Evolutionary conservation across 371 early-diverging fungal species (phyloP), one percentile per base, ranked within the genome.

Genomic region (Mucor lusitanicus): DNA sequence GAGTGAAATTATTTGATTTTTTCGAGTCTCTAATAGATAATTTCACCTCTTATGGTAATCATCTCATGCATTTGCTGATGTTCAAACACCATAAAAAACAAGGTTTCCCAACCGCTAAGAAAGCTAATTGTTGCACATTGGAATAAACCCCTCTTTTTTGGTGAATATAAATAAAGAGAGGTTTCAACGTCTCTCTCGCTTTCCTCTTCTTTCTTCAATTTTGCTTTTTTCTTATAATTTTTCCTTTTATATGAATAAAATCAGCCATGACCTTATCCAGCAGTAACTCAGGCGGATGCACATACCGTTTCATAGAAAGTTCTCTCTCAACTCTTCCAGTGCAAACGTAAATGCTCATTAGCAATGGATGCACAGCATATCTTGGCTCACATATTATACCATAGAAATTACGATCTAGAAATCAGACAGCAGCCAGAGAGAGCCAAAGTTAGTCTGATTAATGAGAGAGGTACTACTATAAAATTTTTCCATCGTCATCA

Each of bases 251-350:
- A 56, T 67, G 46, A 39, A 23, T 30, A 37, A 37, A 28, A 27
- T 32, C 19, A 40, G 56, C 21, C 21, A 64, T 33, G 54, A 46
- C 33, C 54, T 25, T 50, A 50, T 53, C 56, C 28, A 54, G 54
- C n/a, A 61, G 25, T 40, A 64, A 37, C 37, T 46, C 67, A n/a
- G 50, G 61, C 11, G 58, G 63, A 55, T 82, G 82, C 53, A 79
- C 79, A 32, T 82, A 82, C 62, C 76, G 82, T 37, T 82, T 82
- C 59, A 72, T 82, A 21, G 67, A 78, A 35, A 80, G 78, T 25
- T 79, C 79, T 0, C 66, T 79, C 25, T 63, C 61, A 35, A 70
- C 74, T 42, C 75, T 79, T 37, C 67, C 77, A 3, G 59, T 69
- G 42, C 58, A 70, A 72, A 75, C 73, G 79, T 81, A 33, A 71